These are phyloP conservation scores for Leersia perrieri DNA, from an alignment of 176 grass and related monocot genomes.

Conservation along the genomic window DNA sequence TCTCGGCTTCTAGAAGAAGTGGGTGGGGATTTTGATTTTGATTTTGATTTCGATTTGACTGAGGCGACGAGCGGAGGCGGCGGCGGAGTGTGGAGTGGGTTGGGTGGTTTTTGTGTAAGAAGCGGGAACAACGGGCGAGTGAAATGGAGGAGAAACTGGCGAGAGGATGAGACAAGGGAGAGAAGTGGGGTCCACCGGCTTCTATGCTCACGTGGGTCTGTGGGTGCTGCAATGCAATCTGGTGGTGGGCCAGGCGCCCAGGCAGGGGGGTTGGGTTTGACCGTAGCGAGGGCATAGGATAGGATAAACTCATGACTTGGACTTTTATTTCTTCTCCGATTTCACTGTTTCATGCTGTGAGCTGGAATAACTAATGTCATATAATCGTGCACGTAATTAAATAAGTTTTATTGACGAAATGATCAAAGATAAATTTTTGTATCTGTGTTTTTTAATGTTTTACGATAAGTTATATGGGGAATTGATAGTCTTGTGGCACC, in stretches of 20 bases:
- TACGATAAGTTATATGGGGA: too few relatives aligned
- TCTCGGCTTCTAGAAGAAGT: background rate
- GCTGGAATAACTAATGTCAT: too few relatives aligned
- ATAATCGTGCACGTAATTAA: too few relatives aligned
- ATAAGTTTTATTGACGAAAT: too few relatives aligned
- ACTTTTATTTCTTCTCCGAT: too few relatives aligned
- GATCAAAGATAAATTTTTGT: too few relatives aligned
- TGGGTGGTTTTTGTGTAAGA: background rate
- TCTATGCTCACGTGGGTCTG: constrained; percentile 30
- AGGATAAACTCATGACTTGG: background rate
- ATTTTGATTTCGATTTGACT: constrained; percentile 29
- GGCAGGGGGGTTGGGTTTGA: constrained; percentile 8
- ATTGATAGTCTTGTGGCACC: too few relatives aligned
- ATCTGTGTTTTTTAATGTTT: too few relatives aligned
- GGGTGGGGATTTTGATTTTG: background rate
- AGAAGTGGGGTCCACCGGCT: background rate
- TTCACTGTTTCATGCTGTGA: too few relatives aligned
- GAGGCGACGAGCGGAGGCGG: background rate
- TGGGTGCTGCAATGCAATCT: background rate
- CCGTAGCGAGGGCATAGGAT: background rate
- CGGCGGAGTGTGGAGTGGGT: background rate
- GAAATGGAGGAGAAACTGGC: constrained; percentile 39
- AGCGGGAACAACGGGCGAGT: constrained; percentile 50
- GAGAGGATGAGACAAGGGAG: background rate
- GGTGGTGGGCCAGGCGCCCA: background rate